A percentile compares a stretch with the other conserved stretches of the same genome.
These are phyloP conservation scores for Hebeloma cylindrosporum DNA, from an alignment of 768 basidiomycete species.

Conservation along the genomic window DNA sequence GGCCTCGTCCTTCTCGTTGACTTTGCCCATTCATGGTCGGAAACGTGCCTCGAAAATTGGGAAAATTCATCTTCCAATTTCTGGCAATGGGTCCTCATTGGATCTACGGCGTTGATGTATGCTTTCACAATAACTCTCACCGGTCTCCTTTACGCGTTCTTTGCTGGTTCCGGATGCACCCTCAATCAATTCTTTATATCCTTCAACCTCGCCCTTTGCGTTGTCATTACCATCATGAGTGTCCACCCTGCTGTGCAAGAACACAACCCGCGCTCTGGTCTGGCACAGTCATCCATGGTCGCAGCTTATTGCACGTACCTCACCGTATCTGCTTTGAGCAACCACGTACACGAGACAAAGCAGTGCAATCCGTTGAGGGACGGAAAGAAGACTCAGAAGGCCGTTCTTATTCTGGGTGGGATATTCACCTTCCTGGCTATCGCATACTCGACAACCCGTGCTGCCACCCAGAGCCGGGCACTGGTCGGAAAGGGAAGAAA, in stretches of 20 bases:
- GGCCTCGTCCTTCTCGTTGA: conserved; percentile 97
- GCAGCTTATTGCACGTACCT: conserved; percentile 97
- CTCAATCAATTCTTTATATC: conserved; percentile 98
- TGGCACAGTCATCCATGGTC: conserved; percentile 97
- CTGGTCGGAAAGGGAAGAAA: conserved; percentile 73
- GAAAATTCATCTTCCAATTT: conserved; percentile 80
- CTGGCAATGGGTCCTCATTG: conserved; percentile 96
- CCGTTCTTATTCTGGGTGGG: conserved; percentile 87
- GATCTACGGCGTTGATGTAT: conserved; percentile 90
- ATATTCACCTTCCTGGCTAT: conserved; percentile 97
- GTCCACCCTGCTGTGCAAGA: conserved; percentile 88
- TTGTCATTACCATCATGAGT: conserved; percentile 79
- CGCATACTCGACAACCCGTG: conserved; percentile 94
- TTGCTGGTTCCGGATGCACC: conserved; percentile 81
- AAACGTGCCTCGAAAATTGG: conserved; percentile 95
- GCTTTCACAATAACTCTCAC: conserved; percentile 82
- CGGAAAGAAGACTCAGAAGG: conserved; percentile 71
- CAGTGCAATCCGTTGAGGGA: conserved; percentile 88
- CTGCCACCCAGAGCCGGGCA: conserved; percentile 93
- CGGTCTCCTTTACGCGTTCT: conserved; percentile 87
- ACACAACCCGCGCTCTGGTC: conserved; percentile 88
- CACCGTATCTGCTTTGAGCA: conserved; percentile 89
- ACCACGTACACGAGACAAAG: conserved; percentile 73
- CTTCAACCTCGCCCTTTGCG: conserved; percentile 81
- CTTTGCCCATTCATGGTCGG: conserved; percentile 98